These are phyloP conservation scores for Taphrina flavorubra DNA, from an alignment of 1,139 yeast species.

Conservation along the genomic window DNA sequence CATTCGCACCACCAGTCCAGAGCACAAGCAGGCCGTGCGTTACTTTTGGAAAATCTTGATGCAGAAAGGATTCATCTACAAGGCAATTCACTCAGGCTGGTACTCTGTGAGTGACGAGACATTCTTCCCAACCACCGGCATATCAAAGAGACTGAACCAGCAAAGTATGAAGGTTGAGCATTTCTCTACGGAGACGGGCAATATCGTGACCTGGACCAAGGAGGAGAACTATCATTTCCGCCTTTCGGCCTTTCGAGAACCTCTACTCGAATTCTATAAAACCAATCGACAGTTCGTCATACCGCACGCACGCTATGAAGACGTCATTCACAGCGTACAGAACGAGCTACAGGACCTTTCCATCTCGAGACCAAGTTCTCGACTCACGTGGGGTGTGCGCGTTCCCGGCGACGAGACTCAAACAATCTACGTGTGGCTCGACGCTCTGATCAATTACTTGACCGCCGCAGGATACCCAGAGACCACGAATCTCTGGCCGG, in stretches of 20 bases:
- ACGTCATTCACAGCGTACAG: slow-evolving; percentile 65
- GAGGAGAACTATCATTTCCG: slow-evolving; percentile 89
- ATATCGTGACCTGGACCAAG: slow-evolving; percentile 72
- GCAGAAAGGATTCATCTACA: slow-evolving; percentile 70
- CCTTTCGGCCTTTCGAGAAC: slow-evolving; percentile 64
- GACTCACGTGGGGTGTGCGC: slow-evolving; percentile 87
- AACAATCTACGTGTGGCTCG: slow-evolving; percentile 94
- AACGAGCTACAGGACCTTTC: slow-evolving; percentile 69
- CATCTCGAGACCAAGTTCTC: slow-evolving; percentile 76
- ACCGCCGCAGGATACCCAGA: slow-evolving; percentile 74
- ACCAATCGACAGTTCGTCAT: slow-evolving; percentile 61
- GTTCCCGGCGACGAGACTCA: slow-evolving; percentile 84
- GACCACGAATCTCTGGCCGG: slow-evolving; percentile 58
- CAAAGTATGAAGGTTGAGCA: slow-evolving; percentile 53
- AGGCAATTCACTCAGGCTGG: slow-evolving; percentile 91
- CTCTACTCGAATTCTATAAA: slow-evolving; percentile 60
- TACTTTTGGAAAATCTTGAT: slow-evolving; percentile 70
- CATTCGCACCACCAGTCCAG: slow-evolving; percentile 86
- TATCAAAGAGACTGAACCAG: slow-evolving; percentile 57
- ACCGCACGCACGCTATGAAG: slow-evolving; percentile 65
- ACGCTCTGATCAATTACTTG: slow-evolving; percentile 84
- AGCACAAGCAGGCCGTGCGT: slow-evolving; percentile 70
- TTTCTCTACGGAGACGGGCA: slow-evolving; percentile 75
- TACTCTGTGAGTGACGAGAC: slow-evolving; percentile 94
- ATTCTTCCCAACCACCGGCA: slow-evolving; percentile 83